These are phyloP conservation scores for Trichocladium antarcticum DNA, from an alignment of 495 filamentous ascomycete species.

Conservation along the genomic window DNA sequence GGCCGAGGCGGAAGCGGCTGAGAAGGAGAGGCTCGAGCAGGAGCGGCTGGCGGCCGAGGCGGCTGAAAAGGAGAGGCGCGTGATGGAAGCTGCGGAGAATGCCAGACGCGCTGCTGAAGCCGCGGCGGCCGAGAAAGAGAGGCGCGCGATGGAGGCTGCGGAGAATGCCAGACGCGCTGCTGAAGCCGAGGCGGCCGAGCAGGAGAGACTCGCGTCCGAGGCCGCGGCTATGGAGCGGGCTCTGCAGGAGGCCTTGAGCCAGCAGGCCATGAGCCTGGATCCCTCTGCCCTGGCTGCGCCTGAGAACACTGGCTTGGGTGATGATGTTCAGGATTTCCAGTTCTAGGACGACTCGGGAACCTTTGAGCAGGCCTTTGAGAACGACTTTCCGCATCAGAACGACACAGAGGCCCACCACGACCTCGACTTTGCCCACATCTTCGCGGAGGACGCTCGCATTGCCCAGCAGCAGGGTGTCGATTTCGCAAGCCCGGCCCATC, in stretches of 20 bases:
- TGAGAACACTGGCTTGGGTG: neutral
- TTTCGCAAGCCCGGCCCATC: neutral
- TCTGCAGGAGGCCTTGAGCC: too few species aligned
- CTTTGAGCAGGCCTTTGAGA: slow-evolving; percentile 3
- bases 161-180: neutral
- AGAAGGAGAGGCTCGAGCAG: slow-evolving; percentile 1
- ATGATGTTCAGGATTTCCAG: slow-evolving; percentile 4
- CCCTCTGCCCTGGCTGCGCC: neutral
- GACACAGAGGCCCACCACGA: neutral
- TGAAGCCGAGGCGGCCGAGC: neutral
- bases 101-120: neutral
- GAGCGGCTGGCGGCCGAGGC: neutral
- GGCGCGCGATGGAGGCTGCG: too few species aligned
- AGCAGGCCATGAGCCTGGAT: neutral
- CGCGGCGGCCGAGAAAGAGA: neutral
- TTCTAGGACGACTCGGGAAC: slow-evolving; percentile 5
- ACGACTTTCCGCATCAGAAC: neutral
- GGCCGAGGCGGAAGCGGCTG: neutral
- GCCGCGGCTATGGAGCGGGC: too few species aligned
- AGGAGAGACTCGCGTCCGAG: neutral
- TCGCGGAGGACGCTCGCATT: neutral
- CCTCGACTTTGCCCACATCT: neutral
- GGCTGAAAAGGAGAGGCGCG: neutral
- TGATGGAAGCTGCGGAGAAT: neutral
- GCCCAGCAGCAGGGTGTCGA: neutral